phyloP scores from a whole-genome alignment of 2,329 filamentous ascomycete species.

The Cryphonectria parasitica region DNA sequence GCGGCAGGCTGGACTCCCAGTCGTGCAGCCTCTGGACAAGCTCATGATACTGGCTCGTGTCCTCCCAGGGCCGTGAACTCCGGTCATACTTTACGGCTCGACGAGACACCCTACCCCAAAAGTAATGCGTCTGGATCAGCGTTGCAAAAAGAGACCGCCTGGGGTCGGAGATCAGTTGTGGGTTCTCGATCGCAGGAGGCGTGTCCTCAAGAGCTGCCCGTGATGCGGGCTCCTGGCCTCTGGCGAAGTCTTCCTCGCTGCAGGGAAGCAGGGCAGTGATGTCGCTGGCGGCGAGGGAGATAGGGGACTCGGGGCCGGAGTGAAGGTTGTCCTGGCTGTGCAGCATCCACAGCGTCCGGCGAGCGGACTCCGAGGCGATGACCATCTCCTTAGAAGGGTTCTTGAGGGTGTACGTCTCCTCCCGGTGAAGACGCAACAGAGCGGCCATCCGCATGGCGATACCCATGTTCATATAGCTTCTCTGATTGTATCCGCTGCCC shows the following conservation, averaged over 20 bases:
- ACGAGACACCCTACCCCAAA: slow-evolving; percentile 57
- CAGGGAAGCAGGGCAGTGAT: slow-evolving; percentile 59
- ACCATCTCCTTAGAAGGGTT: slow-evolving; percentile 50
- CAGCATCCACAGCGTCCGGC: slow-evolving; percentile 63
- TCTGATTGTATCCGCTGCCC: slow-evolving; percentile 56
- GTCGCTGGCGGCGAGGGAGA: slow-evolving; percentile 55
- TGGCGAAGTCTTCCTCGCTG: slow-evolving; percentile 56
- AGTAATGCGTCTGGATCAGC: slow-evolving; percentile 57
- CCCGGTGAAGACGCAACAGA: slow-evolving; percentile 57
- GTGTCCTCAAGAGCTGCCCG: slow-evolving; percentile 60
- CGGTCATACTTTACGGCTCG: slow-evolving; percentile 51
- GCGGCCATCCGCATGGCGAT: slow-evolving; percentile 60
- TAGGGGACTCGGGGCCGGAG: slow-evolving; percentile 54
- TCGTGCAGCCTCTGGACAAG: slow-evolving; percentile 47
- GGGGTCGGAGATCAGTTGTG: slow-evolving; percentile 46
- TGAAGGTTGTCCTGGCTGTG: slow-evolving; percentile 63
- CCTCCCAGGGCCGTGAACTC: slow-evolving; percentile 51
- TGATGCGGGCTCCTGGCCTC: slow-evolving; percentile 50
- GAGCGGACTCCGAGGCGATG: slow-evolving; percentile 58
- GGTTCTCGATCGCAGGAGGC: slow-evolving; percentile 51
- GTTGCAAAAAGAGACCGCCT: slow-evolving; percentile 58
- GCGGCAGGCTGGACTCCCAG: slow-evolving; percentile 54
- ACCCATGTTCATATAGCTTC: slow-evolving; percentile 61
- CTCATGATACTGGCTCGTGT: slow-evolving; percentile 51
- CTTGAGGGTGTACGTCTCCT: slow-evolving; percentile 54